Conservation (phyloP, 2,329 filamentous ascomycete species). For the Trichoderma harzianum region DNA sequence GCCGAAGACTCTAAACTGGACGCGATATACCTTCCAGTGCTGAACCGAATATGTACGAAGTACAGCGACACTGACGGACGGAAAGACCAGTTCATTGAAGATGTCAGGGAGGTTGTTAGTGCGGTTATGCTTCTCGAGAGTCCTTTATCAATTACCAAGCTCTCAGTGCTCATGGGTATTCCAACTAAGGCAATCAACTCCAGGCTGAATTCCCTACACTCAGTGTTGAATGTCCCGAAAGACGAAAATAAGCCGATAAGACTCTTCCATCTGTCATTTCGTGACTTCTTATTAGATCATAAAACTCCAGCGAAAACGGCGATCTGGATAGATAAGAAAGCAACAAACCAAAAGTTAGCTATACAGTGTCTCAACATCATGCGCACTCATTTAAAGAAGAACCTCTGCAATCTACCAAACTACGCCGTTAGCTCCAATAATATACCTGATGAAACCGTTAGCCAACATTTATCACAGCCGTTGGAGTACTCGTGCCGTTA, state of each 20-base stretch:
- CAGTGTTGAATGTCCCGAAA: not conserved
- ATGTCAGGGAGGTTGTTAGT: not conserved
- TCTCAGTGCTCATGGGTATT: not conserved
- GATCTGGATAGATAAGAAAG: not conserved
- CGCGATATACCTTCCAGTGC: not conserved
- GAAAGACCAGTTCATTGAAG: not conserved
- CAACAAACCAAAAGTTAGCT: fast-evolving
- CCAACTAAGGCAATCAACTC: not conserved
- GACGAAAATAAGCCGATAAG: not conserved
- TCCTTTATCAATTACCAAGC: fast-evolving
- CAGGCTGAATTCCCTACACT: not conserved
- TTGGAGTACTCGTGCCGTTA: not conserved
- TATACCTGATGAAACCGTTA: fast-evolving
- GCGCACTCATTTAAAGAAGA: fast-evolving
- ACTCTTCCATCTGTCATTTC: not conserved
- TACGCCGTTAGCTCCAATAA: fast-evolving
- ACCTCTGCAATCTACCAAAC: not conserved
- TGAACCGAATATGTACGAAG: not conserved
- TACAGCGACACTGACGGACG: not conserved
- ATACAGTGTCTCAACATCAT: not conserved
- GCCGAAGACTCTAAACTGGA: not conserved
- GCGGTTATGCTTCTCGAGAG: not conserved
- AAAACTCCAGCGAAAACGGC: fast-evolving
- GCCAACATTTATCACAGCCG: fast-evolving
- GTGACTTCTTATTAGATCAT: not conserved